phyloP scores from a whole-genome alignment of 2,329 filamentous ascomycete species.

The Mycosphaerella sp. region DNA sequence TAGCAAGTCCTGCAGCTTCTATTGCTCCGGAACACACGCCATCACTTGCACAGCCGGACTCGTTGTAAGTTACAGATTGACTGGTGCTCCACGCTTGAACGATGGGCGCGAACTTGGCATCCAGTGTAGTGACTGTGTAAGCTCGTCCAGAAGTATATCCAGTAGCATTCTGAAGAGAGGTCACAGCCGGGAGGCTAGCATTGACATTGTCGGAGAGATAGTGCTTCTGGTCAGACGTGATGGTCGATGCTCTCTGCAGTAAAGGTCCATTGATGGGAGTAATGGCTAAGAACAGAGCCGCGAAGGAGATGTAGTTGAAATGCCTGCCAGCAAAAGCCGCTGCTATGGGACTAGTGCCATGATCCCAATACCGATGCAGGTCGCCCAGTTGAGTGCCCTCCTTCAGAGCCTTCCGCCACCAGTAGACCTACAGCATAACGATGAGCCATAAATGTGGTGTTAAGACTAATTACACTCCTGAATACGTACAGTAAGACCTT shows the following conservation, averaged over 20 bases:
- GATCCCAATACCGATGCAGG: conserved; percentile 15
- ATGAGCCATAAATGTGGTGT: neutral
- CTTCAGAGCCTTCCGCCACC: conserved; percentile 17
- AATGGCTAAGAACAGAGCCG: conserved; percentile 14
- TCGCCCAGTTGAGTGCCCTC: conserved; percentile 19
- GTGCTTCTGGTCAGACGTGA: conserved; percentile 8
- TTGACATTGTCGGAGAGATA: conserved; percentile 8
- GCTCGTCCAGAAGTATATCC: conserved; percentile 15
- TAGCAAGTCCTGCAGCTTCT: conserved; percentile 13
- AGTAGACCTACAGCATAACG: conserved; percentile 9
- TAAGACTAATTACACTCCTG: neutral
- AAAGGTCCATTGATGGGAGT: conserved; percentile 18
- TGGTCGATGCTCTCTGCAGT: conserved; percentile 16
- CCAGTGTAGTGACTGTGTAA: conserved; percentile 12
- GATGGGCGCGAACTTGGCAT: conserved; percentile 9
- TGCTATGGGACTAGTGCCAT: conserved; percentile 15
- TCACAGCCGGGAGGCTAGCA: conserved; percentile 9
- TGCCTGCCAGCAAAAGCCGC: conserved; percentile 13
- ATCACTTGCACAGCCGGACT: conserved; percentile 14
- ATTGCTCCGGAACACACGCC: conserved; percentile 12
- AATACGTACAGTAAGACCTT: conserved; percentile 13
- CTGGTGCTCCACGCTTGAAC: conserved; percentile 15
- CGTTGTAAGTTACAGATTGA: conserved; percentile 1
- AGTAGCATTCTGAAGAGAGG: conserved; percentile 8
- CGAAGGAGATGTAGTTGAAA: conserved; percentile 19